Evolutionary conservation across 2,329 filamentous ascomycete species (phyloP).

Genomic region (Chalara sp.): DNA sequence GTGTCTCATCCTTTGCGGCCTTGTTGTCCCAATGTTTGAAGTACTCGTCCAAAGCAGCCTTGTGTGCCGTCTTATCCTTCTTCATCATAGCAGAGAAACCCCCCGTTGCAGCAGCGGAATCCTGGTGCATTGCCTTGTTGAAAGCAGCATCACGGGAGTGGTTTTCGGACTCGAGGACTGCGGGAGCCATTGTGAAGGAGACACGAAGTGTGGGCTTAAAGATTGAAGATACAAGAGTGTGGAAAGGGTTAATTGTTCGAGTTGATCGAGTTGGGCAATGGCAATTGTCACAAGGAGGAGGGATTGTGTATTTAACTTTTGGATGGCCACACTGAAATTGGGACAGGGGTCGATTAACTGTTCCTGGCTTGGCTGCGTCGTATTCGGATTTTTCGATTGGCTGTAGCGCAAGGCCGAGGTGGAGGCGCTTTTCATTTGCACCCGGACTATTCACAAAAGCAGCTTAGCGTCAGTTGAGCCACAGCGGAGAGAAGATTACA

Average conservation of each 20-base stretch:
- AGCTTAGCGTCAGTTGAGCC: not conserved
- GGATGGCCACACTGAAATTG: not conserved
- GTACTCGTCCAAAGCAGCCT: conserved; percentile 81
- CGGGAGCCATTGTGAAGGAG: conserved; percentile 1
- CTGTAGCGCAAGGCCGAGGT: not conserved
- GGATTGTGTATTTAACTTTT: not conserved
- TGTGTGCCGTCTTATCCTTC: conserved; percentile 73
- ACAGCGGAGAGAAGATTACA: not conserved
- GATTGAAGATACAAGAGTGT: conserved; percentile 1
- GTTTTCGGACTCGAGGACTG: conserved; percentile 52
- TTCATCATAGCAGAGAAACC: conserved; percentile 77
- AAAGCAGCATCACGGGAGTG: conserved; percentile 81
- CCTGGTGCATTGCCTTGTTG: conserved; percentile 76
- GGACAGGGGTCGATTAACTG: not conserved
- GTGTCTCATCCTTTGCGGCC: conserved; percentile 69
- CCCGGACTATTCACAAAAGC: not conserved
- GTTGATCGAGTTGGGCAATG: conserved; percentile 7
- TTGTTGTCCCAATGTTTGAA: conserved; percentile 97
- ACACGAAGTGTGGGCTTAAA: not conserved
- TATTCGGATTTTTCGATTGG: conserved; percentile 1
- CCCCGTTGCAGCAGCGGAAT: conserved; percentile 60
- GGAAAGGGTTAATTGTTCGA: conserved; percentile 1
- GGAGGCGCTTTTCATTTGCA: too few relatives aligned
- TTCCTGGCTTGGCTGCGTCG: not conserved
- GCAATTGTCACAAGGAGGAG: not conserved